A percentile compares a stretch with the other conserved stretches of the same genome.
Conservation (phyloP, 768 basidiomycete genomes). For the Mycena leptocephala region DNA sequence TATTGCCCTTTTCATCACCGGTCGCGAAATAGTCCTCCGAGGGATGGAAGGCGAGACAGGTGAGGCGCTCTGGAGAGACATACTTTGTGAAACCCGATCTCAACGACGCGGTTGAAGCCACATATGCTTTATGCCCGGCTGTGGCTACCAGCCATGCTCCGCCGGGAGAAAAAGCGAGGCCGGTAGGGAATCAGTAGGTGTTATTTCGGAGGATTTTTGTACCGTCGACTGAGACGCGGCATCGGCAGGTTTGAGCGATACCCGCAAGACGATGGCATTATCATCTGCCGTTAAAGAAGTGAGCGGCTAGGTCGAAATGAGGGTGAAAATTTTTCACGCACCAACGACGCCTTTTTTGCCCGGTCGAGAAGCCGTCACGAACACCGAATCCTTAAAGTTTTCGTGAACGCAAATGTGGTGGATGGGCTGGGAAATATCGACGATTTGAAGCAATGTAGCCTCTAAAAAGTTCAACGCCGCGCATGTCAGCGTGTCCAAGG, state of each 20-base stretch:
- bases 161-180: slow-evolving; percentile 81
- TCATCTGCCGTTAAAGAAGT: slow-evolving; percentile 57
- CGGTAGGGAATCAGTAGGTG: slow-evolving; percentile 71
- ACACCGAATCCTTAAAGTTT: slow-evolving; percentile 77
- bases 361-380: slow-evolving; percentile 74
- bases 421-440: slow-evolving; percentile 80
- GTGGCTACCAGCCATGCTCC: slow-evolving; percentile 86
- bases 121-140: slow-evolving; percentile 86
- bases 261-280: slow-evolving; percentile 72
- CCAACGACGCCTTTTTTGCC: slow-evolving; percentile 59
- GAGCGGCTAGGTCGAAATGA: slow-evolving; percentile 16
- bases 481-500: slow-evolving; percentile 76
- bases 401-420: slow-evolving; percentile 82
- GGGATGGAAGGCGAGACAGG: slow-evolving; percentile 93
- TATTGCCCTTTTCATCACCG: slow-evolving; percentile 88
- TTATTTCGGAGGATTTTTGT: slow-evolving; percentile 66
- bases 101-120: slow-evolving; percentile 72
- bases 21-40: slow-evolving; percentile 95
- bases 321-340: slow-evolving; percentile 45
- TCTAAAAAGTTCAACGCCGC: slow-evolving; percentile 88
- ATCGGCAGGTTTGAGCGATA: slow-evolving; percentile 70
- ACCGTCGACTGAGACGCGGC: slow-evolving; percentile 57
- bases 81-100: slow-evolving; percentile 86
- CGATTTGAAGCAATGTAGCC: slow-evolving; percentile 81
- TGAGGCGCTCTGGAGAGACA: slow-evolving; percentile 84